phyloP scores from a whole-genome alignment of 1,139 yeast genomes.

The Blastobotrys aristatus region DNA sequence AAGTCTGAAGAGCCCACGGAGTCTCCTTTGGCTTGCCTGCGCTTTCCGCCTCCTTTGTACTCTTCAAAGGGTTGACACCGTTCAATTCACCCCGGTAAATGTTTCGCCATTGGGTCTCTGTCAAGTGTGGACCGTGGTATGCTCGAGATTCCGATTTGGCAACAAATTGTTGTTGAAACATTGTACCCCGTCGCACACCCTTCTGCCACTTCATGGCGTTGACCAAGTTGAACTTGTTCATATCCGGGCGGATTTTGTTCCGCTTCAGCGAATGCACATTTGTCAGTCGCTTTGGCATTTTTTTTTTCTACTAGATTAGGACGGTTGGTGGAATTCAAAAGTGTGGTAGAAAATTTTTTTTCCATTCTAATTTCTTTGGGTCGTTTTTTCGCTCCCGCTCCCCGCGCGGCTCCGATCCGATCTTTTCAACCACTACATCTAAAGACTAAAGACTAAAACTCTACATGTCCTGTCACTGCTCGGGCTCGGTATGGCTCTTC shows the following conservation, averaged over 20 bases:
- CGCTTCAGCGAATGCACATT: slow-evolving; percentile 26
- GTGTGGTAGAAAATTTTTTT: slow-evolving; percentile 3
- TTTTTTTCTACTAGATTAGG: too few relatives aligned
- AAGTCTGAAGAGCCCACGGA: slow-evolving; percentile 85
- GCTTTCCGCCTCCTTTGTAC: slow-evolving; percentile 20
- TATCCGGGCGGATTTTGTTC: slow-evolving; percentile 74
- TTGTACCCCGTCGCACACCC: slow-evolving; percentile 56
- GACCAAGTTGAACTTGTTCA: slow-evolving; percentile 88
- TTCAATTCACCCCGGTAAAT: slow-evolving; percentile 68
- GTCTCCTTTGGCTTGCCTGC: slow-evolving; percentile 34
- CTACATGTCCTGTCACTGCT: too few relatives aligned
- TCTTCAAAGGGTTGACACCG: slow-evolving; percentile 65
- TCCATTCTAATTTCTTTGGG: background rate
- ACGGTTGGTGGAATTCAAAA: background rate
- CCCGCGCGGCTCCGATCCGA: too few relatives aligned
- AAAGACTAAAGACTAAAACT: too few relatives aligned
- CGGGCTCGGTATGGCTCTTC: slow-evolving; percentile 44
- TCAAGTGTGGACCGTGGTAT: slow-evolving; percentile 91
- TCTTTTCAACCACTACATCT: too few relatives aligned
- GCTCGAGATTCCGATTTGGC: slow-evolving; percentile 91
- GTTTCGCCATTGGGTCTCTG: slow-evolving; percentile 76
- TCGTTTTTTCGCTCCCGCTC: too few relatives aligned
- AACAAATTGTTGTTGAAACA: slow-evolving; percentile 87
- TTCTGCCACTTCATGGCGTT: slow-evolving; percentile 50
- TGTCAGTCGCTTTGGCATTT: slow-evolving; percentile 25